These are phyloP conservation scores for Vinca major DNA, from an alignment of 305 asterid species.

Conservation along the genomic window DNA sequence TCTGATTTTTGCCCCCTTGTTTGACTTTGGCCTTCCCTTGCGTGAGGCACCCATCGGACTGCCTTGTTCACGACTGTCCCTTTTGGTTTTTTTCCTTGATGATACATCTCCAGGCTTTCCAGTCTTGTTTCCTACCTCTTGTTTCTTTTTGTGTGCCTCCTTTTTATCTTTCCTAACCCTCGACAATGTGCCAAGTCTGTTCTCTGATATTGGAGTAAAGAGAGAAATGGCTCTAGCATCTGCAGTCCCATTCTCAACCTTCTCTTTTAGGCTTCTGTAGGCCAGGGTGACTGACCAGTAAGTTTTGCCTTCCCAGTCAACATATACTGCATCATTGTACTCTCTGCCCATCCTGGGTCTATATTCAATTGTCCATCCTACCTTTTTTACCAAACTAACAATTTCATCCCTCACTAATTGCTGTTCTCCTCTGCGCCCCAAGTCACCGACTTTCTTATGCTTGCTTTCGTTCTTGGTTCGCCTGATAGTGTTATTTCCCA, in stretches of 20 bases:
- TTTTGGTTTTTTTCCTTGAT: slow-evolving; percentile 5
- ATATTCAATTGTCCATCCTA: slow-evolving; percentile 81
- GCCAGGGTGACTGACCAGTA: slow-evolving; percentile 92
- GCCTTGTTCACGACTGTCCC: slow-evolving; percentile 7
- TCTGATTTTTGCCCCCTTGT: slow-evolving; percentile 28
- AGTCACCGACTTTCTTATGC: slow-evolving; percentile 21
- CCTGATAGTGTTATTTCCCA: slow-evolving; percentile 16
- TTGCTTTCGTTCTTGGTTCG: slow-evolving; percentile 7
- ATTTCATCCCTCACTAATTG: slow-evolving; percentile 68
- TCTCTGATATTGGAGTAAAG: slow-evolving; percentile 59
- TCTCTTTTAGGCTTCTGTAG: slow-evolving; percentile 56
- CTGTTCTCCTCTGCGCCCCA: slow-evolving; percentile 57
- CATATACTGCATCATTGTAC: slow-evolving; percentile 77
- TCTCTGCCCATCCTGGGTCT: slow-evolving; percentile 55
- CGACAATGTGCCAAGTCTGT: slow-evolving; percentile 45
- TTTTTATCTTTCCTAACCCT: slow-evolving; percentile 38
- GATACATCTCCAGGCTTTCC: slow-evolving; percentile 16
- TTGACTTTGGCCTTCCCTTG: slow-evolving; percentile 24
- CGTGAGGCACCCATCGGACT: slow-evolving; percentile 1
- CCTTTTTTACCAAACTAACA: slow-evolving; percentile 45
- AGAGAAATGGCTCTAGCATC: slow-evolving; percentile 40
- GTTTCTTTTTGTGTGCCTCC: slow-evolving; percentile 27
- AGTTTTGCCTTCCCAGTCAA: slow-evolving; percentile 49
- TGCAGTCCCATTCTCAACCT: slow-evolving; percentile 55
- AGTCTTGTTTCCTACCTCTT: slow-evolving; percentile 19